Conservation (phyloP, 495 filamentous ascomycete species). For the Melanomma pulvis-pyrius region DNA sequence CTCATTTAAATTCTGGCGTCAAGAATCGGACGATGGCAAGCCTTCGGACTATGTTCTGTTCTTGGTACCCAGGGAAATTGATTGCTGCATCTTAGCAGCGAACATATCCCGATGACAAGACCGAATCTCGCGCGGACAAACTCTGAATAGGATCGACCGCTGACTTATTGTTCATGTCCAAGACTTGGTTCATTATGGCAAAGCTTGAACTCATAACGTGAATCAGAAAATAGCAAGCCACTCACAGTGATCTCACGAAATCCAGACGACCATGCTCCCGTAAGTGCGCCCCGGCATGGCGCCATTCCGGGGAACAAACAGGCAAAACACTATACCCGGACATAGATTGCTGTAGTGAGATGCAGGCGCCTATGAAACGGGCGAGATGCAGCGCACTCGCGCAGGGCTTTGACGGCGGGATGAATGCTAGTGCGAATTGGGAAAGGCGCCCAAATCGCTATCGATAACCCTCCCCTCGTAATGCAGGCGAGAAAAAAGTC, state of each 20-base stretch:
- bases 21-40: not conserved
- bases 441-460: conserved; percentile 3
- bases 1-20: conserved; percentile 3
- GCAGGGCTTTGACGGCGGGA: not conserved
- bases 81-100: not conserved
- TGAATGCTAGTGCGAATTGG: not conserved
- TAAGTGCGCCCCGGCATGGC: not conserved
- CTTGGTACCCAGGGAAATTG: not conserved
- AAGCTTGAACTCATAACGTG: not conserved
- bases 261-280: not conserved
- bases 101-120: not conserved
- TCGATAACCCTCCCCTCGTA: conserved; percentile 35
- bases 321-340: not conserved
- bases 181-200: not conserved
- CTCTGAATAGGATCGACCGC: not conserved
- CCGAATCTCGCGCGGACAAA: not conserved
- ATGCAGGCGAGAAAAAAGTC: conserved; percentile 15
- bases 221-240: not conserved
- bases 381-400: not conserved
- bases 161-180: not conserved
- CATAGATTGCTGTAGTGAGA: not conserved
- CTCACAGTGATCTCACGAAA: not conserved
- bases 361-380: not conserved
- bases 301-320: not conserved
- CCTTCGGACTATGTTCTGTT: not conserved